Evolutionary conservation across 305 asterid species (phyloP).

Genomic region (Solanum hybrid): DNA sequence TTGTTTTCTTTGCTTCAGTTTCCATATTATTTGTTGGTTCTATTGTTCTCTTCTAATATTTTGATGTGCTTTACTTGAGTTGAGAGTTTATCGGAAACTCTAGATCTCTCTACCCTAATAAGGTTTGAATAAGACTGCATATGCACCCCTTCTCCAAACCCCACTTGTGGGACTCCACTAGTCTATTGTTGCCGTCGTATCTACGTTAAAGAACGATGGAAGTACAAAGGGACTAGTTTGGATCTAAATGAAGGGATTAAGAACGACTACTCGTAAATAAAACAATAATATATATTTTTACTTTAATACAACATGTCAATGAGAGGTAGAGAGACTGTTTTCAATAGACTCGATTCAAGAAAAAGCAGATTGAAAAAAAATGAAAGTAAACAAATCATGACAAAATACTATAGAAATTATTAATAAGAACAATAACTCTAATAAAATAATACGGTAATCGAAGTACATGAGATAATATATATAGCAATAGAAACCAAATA

Average conservation of each 20-base stretch:
- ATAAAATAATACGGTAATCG: neutral
- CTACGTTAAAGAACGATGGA: neutral
- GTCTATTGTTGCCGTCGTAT: fast-evolving
- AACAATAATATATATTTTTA: neutral
- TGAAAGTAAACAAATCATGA: neutral
- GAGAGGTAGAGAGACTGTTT: neutral
- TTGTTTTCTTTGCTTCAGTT: neutral
- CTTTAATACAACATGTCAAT: neutral
- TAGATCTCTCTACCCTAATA: neutral
- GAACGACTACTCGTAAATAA: neutral
- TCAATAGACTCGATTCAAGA: fast-evolving
- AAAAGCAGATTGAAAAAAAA: neutral
- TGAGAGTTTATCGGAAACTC: neutral
- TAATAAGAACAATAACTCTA: neutral
- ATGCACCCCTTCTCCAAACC: neutral
- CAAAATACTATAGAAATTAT: neutral
- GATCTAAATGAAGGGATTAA: neutral
- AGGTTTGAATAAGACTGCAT: neutral
- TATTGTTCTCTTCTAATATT: neutral
- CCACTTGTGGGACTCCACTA: neutral
- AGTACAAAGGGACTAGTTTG: neutral
- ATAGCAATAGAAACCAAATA: neutral
- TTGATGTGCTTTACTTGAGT: neutral
- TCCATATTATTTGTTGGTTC: neutral
- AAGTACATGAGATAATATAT: neutral